phyloP scores from a whole-genome alignment of 306 rosid genomes.

The Canavalia gladiata region DNA sequence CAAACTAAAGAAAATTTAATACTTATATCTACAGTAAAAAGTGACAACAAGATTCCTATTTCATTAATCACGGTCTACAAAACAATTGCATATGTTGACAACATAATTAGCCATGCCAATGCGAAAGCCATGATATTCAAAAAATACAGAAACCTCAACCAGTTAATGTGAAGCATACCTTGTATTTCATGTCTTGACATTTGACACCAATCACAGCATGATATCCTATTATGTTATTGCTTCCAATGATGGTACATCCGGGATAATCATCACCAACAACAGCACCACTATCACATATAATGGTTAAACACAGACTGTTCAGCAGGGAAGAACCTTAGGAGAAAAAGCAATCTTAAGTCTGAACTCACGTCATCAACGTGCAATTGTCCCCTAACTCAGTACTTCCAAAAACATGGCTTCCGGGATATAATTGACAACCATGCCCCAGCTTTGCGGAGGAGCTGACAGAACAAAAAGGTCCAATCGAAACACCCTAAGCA shows the following conservation, averaged over 20 bases:
- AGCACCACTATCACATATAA: constrained; percentile 89
- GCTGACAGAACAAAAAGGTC: constrained; percentile 94
- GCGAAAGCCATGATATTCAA: constrained; percentile 16
- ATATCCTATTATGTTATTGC: constrained; percentile 82
- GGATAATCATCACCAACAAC: constrained; percentile 92
- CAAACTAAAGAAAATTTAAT: background rate
- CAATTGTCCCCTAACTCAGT: constrained; percentile 84
- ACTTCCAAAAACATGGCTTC: constrained; percentile 87
- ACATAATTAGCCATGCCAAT: constrained; percentile 9
- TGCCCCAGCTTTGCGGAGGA: constrained; percentile 75
- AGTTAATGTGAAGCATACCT: constrained; percentile 57
- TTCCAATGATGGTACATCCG: constrained; percentile 78
- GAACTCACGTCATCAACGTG: constrained; percentile 85
- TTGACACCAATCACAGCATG: constrained; percentile 89
- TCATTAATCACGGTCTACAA: constrained; percentile 23
- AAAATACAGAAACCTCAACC: background rate
- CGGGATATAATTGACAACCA: constrained; percentile 78
- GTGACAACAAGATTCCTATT: background rate
- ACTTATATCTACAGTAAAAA: background rate
- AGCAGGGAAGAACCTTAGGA: constrained; percentile 9
- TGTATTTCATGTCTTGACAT: constrained; percentile 92
- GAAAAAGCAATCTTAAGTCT: constrained; percentile 36
- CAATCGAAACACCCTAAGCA: constrained; percentile 83
- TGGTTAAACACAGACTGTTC: constrained; percentile 22
- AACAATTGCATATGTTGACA: background rate